Conservation (phyloP, 1,284 basidiomycete genomes). For the Boletellus deceptivus region DNA sequence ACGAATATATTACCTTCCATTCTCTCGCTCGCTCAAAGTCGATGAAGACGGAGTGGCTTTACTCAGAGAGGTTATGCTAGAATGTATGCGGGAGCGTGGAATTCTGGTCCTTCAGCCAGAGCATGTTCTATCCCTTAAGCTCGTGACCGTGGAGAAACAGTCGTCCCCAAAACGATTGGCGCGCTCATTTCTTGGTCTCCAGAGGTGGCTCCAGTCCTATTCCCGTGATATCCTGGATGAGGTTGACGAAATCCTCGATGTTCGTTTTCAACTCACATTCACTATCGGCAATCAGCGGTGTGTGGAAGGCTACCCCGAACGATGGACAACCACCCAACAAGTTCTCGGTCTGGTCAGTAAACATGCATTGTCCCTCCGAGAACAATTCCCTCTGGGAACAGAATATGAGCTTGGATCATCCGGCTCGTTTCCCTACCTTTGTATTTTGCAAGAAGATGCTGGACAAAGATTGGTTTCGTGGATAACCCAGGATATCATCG, state of each 20-base stretch:
- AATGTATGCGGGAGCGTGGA: not conserved
- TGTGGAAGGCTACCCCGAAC: not conserved
- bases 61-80: not conserved
- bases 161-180: no score
- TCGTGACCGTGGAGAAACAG: not conserved
- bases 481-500: constrained; percentile 27
- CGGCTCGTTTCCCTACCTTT: constrained; percentile 35
- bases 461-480: constrained; percentile 23
- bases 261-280: not conserved
- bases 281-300: not conserved
- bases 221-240: no score
- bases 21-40: not conserved
- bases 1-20: not conserved
- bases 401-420: not conserved
- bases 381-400: not conserved
- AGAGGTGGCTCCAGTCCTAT: not conserved
- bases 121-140: not conserved
- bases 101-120: not conserved
- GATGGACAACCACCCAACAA: not conserved
- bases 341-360: not conserved
- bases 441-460: constrained; percentile 29
- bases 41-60: not conserved
- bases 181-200: not conserved
- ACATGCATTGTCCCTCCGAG: not conserved
- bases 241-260: not conserved